Conservation (phyloP, 2,329 filamentous ascomycete species). For the Graphiopsis chlorocephala region DNA sequence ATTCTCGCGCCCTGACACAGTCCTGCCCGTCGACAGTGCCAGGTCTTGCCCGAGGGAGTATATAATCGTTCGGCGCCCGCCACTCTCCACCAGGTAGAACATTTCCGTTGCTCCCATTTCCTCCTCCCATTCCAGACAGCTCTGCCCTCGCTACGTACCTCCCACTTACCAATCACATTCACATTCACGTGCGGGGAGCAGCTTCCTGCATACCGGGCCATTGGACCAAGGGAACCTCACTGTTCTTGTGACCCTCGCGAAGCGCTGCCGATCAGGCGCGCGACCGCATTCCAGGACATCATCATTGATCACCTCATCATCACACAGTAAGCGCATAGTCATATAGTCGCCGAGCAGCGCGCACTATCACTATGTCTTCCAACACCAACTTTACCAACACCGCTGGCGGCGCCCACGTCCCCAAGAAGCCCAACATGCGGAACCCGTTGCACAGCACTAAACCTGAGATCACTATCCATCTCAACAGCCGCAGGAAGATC, state of each 20-base stretch:
- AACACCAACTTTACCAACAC: background rate
- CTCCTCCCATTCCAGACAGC: background rate
- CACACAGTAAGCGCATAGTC: background rate
- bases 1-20: background rate
- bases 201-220: constrained; percentile 1
- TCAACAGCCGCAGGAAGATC: constrained; percentile 40
- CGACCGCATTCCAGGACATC: constrained; percentile 9
- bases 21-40: background rate
- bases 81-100: constrained; percentile 10
- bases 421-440: constrained; percentile 6
- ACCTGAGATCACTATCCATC: constrained; percentile 43
- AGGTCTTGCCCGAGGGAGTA: background rate
- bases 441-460: constrained; percentile 29
- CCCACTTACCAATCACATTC: constrained; percentile 1
- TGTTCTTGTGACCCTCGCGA: constrained; percentile 11
- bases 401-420: background rate
- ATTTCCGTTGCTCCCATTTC: constrained; percentile 3
- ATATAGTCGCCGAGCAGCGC: background rate
- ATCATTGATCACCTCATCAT: constrained; percentile 1
- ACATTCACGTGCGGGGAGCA: constrained; percentile 12
- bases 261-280: constrained; percentile 13
- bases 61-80: constrained; percentile 5
- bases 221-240: background rate
- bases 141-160: background rate
- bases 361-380: constrained; percentile 11